These are phyloP conservation scores for Fusarium albidum DNA, from an alignment of 2,329 filamentous ascomycete species.

Conservation along the genomic window DNA sequence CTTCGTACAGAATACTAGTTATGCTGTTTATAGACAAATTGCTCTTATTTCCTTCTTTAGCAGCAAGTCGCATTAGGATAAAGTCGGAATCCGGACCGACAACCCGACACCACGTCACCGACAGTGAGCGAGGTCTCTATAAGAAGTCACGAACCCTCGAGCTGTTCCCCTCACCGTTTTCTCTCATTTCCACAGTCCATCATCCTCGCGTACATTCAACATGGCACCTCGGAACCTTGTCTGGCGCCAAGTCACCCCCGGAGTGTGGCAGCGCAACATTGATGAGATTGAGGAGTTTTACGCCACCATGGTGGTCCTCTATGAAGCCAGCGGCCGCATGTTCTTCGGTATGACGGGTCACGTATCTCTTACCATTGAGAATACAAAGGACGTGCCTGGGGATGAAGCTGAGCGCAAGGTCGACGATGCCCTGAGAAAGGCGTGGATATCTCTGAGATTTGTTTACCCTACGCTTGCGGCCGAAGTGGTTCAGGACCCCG, in stretches of 20 bases:
- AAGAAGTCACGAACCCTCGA: too few species aligned
- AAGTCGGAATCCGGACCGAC: too few species aligned
- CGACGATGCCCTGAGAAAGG: constrained; percentile 43
- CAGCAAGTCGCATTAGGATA: too few species aligned
- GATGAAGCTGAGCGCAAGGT: constrained; percentile 25
- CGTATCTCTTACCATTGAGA: constrained; percentile 40
- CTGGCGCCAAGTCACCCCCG: constrained; percentile 40
- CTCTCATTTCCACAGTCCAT: too few species aligned
- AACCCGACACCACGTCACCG: too few species aligned
- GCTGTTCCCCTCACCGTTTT: too few species aligned
- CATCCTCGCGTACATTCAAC: not conserved
- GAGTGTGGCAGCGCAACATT: constrained; percentile 45
- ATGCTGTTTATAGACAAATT: too few species aligned
- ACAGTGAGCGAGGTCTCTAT: too few species aligned
- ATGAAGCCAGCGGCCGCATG: constrained; percentile 47
- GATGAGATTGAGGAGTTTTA: constrained; percentile 55
- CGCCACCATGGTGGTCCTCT: constrained; percentile 44
- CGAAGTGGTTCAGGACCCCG: constrained; percentile 28
- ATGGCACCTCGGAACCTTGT: not conserved
- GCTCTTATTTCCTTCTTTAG: too few species aligned
- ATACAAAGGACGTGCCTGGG: not conserved
- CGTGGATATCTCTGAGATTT: constrained; percentile 46
- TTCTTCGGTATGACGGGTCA: constrained; percentile 53
- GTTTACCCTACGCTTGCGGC: constrained; percentile 47
- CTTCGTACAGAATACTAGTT: too few species aligned